Evolutionary conservation across 768 basidiomycete genomes (phyloP).

Genomic region (Agaricus sinodeliciosus): DNA sequence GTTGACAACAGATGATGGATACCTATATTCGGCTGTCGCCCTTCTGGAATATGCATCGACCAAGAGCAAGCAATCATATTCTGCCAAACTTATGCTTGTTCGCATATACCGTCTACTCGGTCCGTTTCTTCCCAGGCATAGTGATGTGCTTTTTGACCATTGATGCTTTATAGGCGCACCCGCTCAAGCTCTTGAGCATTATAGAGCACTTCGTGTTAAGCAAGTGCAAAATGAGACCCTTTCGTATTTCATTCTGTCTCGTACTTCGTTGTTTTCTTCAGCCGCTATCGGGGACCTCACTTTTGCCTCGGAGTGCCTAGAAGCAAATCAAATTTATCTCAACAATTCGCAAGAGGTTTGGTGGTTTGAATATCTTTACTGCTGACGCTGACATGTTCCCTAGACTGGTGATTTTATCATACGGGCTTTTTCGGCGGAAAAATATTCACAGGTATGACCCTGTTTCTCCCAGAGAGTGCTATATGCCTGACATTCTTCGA

Average conservation of each 20-base stretch:
- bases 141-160: not conserved
- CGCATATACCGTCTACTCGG: slow-evolving; percentile 80
- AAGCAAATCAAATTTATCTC: slow-evolving; percentile 75
- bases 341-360: slow-evolving; percentile 73
- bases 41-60: slow-evolving; percentile 67
- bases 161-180: slow-evolving; percentile 52
- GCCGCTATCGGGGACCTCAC: slow-evolving; percentile 73
- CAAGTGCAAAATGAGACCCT: slow-evolving; percentile 88
- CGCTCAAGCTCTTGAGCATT: slow-evolving; percentile 70
- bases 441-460: slow-evolving; percentile 65
- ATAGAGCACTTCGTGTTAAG: slow-evolving; percentile 70
- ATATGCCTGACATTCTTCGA: not conserved
- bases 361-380: not conserved
- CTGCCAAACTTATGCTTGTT: slow-evolving; percentile 68
- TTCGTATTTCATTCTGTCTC: slow-evolving; percentile 74
- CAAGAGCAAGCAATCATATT: slow-evolving; percentile 75
- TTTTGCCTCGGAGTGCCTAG: slow-evolving; percentile 67
- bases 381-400: not conserved
- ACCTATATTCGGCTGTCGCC: slow-evolving; percentile 58
- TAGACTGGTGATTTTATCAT: slow-evolving; percentile 78
- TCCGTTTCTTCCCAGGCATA: slow-evolving; percentile 22
- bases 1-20: slow-evolving; percentile 42
- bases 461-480: not conserved
- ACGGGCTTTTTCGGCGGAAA: slow-evolving; percentile 72
- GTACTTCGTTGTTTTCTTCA: slow-evolving; percentile 73